Percentiles rank a stretch among this genome's conserved stretches.
These are phyloP conservation scores for Dipteronia sinensis DNA, from an alignment of 345 rosid species.

Conservation along the genomic window DNA sequence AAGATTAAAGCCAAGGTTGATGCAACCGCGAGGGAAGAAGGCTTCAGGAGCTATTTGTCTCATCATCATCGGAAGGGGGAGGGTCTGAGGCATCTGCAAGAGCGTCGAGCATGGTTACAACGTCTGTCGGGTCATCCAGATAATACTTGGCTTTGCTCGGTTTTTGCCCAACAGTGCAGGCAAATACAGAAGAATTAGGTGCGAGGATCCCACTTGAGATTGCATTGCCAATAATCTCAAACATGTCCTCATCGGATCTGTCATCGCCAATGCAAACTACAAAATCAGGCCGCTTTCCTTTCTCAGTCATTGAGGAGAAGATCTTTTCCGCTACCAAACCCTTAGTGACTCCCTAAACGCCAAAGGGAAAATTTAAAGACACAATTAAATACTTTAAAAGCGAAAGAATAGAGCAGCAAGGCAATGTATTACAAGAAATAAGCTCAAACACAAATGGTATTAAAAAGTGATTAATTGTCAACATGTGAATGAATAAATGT, in stretches of 20 bases:
- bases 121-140: slow-evolving; percentile 64
- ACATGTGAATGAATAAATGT: not conserved
- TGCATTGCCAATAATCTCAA: slow-evolving; percentile 55
- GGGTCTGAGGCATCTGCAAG: slow-evolving; percentile 65
- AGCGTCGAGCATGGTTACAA: slow-evolving; percentile 57
- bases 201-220: slow-evolving; percentile 41
- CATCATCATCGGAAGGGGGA: slow-evolving; percentile 22
- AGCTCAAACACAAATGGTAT: not conserved
- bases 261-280: slow-evolving; percentile 75
- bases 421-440: not conserved
- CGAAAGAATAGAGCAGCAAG: not conserved
- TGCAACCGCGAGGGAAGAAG: not conserved
- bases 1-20: slow-evolving; percentile 12
- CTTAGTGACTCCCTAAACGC: slow-evolving; percentile 64
- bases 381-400: not conserved
- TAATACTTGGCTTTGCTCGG: slow-evolving; percentile 98
- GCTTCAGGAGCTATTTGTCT: slow-evolving; percentile 36
- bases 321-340: slow-evolving; percentile 64
- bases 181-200: slow-evolving; percentile 52
- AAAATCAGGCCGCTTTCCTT: slow-evolving; percentile 55
- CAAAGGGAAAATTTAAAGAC: slow-evolving; percentile 9
- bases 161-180: slow-evolving; percentile 94
- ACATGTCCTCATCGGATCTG: slow-evolving; percentile 81
- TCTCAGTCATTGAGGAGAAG: slow-evolving; percentile 50
- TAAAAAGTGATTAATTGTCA: not conserved